phyloP scores from a whole-genome alignment of 2,329 filamentous ascomycete genomes.

The Thermomyces lanuginosus region DNA sequence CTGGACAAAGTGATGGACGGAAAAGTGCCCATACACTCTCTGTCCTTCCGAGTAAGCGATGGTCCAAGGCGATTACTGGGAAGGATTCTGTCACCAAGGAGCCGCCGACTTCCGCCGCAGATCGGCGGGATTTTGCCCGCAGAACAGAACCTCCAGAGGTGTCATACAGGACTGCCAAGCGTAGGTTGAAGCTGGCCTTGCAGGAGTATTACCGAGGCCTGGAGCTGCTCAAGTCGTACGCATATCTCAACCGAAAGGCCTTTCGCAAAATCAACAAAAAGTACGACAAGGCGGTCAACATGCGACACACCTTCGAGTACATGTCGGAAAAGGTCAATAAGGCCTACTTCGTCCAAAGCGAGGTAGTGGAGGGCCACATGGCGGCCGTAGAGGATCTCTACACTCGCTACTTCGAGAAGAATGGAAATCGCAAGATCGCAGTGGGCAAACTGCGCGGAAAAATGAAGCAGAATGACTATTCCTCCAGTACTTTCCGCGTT shows the following conservation, averaged over 20 bases:
- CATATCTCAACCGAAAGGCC: slow-evolving; percentile 74
- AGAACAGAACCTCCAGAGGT: slow-evolving; percentile 42
- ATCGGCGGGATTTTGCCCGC: slow-evolving; percentile 35
- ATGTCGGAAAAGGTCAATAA: slow-evolving; percentile 85
- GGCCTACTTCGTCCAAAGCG: slow-evolving; percentile 81
- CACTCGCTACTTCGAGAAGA: slow-evolving; percentile 84
- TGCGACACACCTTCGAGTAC: slow-evolving; percentile 60
- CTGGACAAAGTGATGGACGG: slow-evolving; percentile 10
- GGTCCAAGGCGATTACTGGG: slow-evolving; percentile 28
- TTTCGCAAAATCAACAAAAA: slow-evolving; percentile 99
- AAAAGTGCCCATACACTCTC: slow-evolving; percentile 12
- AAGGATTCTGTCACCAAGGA: slow-evolving; percentile 39
- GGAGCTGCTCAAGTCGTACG: slow-evolving; percentile 82
- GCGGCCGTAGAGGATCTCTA: slow-evolving; percentile 78
- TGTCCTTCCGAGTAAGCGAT: slow-evolving; percentile 11
- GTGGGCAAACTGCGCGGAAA: slow-evolving; percentile 70
- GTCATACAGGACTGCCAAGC: slow-evolving; percentile 72
- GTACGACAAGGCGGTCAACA: slow-evolving; percentile 79
- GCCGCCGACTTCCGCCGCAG: slow-evolving; percentile 19
- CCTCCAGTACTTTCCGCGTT: slow-evolving; percentile 42
- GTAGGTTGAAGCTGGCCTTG: slow-evolving; percentile 76
- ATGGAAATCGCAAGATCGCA: slow-evolving; percentile 82
- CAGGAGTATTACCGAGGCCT: slow-evolving; percentile 88
- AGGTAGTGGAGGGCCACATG: slow-evolving; percentile 66
- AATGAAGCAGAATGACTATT: slow-evolving; percentile 42